A percentile compares a stretch with the other conserved stretches of the same genome.
Evolutionary conservation across 192 early-diverging fungal species (phyloP).

Genomic region (Mortierella antarctica): DNA sequence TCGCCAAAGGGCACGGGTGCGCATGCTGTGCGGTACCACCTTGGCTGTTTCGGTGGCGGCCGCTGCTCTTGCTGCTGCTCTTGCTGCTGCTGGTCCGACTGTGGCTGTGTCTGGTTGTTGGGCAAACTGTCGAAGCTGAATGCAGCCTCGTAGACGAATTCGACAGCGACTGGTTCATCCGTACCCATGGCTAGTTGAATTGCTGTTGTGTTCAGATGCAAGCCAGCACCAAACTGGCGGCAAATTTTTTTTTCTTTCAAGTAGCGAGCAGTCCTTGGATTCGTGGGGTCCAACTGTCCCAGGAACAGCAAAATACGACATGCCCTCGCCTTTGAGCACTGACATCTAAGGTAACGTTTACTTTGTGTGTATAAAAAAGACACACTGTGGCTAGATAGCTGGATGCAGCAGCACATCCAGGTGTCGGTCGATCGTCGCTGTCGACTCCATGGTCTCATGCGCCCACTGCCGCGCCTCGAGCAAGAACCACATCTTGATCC

Average conservation of each 20-base stretch:
- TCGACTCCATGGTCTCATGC: conserved; percentile 44
- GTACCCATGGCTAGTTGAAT: conserved; percentile 15
- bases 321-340: too few relatives aligned
- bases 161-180: conserved; percentile 3
- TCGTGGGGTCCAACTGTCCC: too few relatives aligned
- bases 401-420: conserved; percentile 43
- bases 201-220: background rate
- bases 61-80: background rate
- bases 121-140: conserved; percentile 35
- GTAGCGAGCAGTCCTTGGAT: background rate
- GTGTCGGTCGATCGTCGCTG: conserved; percentile 33
- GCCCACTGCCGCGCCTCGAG: conserved; percentile 69
- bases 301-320: too few relatives aligned
- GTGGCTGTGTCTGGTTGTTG: conserved; percentile 4
- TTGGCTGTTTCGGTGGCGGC: background rate
- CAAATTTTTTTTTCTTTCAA: background rate
- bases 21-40: conserved; percentile 54
- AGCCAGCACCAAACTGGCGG: background rate
- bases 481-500: conserved; percentile 73
- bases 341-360: background rate
- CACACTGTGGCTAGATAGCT: conserved; percentile 17
- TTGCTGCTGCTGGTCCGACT: background rate
- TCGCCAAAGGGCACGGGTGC: conserved; percentile 52
- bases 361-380: background rate
- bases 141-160: conserved; percentile 24